These are phyloP conservation scores for Yarrowia divulgata DNA, from an alignment of 805 yeast species.

Conservation along the genomic window DNA sequence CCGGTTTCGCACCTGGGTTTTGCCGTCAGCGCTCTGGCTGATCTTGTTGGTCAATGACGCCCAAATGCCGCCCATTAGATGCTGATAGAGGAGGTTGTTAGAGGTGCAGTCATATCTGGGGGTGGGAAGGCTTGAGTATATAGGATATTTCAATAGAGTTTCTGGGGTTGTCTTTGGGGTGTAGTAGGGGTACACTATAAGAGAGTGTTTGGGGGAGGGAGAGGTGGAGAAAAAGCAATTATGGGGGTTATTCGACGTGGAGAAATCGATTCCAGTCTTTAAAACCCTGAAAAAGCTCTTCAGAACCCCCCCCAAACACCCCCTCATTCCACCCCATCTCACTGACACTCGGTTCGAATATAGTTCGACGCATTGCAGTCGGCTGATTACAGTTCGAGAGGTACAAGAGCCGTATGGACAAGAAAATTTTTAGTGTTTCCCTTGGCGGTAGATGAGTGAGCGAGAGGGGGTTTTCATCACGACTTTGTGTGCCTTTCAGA, in stretches of 20 bases:
- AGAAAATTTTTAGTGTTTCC: constrained; percentile 16
- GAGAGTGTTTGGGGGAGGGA: neutral
- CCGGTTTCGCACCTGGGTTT: constrained; percentile 32
- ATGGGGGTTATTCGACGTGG: neutral
- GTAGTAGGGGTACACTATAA: neutral
- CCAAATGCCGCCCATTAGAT: constrained; percentile 35
- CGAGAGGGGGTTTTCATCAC: neutral
- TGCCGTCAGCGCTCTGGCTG: constrained; percentile 12
- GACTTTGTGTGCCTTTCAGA: neutral
- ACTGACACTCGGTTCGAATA: constrained; percentile 24
- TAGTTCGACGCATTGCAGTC: constrained; percentile 12
- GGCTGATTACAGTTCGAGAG: constrained; percentile 20
- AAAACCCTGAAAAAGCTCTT: neutral
- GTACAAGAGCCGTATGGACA: constrained; percentile 7
- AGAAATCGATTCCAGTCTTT: neutral
- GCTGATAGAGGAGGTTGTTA: neutral
- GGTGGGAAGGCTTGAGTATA: constrained; percentile 9
- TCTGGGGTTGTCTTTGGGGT: neutral
- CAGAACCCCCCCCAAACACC: neutral
- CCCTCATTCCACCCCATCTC: neutral
- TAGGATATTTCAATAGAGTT: neutral
- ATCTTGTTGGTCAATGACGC: constrained; percentile 12
- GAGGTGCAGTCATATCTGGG: neutral
- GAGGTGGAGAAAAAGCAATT: no score
- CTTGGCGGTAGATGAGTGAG: neutral